These are phyloP conservation scores for Tubosaeta sp. DNA, from an alignment of 768 basidiomycete species.

Conservation along the genomic window DNA sequence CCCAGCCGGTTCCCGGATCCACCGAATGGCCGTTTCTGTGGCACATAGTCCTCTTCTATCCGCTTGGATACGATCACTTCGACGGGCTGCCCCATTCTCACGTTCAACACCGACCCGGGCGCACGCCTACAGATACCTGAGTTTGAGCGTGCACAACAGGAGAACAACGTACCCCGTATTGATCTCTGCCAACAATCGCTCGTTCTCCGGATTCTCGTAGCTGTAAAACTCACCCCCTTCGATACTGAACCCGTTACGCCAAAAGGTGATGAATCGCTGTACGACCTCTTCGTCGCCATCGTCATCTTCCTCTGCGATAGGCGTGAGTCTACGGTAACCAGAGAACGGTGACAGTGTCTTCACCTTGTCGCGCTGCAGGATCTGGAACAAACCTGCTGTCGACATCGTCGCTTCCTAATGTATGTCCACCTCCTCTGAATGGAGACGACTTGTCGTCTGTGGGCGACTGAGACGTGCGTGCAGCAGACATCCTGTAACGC, in stretches of 20 bases:
- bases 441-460: constrained; percentile 19
- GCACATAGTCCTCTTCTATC: constrained; percentile 63
- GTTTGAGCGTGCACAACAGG: background rate
- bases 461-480: constrained; percentile 13
- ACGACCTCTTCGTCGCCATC: constrained; percentile 55
- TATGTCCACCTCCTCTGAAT: constrained; percentile 77
- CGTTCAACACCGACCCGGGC: constrained; percentile 71
- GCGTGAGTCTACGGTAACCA: background rate
- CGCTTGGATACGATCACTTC: constrained; percentile 77
- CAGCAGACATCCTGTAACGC: constrained; percentile 15
- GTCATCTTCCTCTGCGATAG: constrained; percentile 12
- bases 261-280: constrained; percentile 80
- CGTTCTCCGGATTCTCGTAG: constrained; percentile 77
- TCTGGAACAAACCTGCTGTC: constrained; percentile 76
- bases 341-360: background rate
- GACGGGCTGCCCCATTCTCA: constrained; percentile 73
- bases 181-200: constrained; percentile 67
- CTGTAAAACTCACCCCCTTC: constrained; percentile 83
- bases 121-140: constrained; percentile 51
- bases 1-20: constrained; percentile 83
- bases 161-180: constrained; percentile 62
- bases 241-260: constrained; percentile 90
- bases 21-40: constrained; percentile 56
- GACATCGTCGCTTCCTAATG: constrained; percentile 86
- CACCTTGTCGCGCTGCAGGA: constrained; percentile 42